Base-by-base conservation (phyloP, 495 filamentous ascomycete genomes). In the Penicillium flavigenum region DNA sequence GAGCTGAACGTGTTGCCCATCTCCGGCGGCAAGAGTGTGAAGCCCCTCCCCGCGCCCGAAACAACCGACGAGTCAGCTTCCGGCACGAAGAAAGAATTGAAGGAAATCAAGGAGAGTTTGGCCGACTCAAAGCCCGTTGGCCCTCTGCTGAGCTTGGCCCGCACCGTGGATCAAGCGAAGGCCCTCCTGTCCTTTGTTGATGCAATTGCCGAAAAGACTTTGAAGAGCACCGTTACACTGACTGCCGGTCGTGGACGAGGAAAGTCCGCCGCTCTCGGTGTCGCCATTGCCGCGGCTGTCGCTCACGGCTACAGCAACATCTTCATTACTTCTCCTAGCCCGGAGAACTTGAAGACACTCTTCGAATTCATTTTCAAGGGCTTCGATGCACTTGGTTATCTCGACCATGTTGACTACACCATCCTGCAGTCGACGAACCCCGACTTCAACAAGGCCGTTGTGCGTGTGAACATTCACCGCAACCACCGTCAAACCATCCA, bases 311-410 rank as follows among this genome's bases (percentile, higher is more conserved):
- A 99, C 68, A 96, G 90, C 76, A 99, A 99, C 69, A 95, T 99
- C 64, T 99, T 99, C 78, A 96, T 99, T 67, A 99, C 95, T 3
- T 99, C 95, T 22, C 95, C 95, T 16, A 96, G 90, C 60, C 95
- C 95, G 2, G 95, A 98, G 77, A 99, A 98, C 73, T 80, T 99
- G 76, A 98, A 98, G 75, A 98, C 95, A 0, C 77, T 98, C 20
- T 99, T 99, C 69, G 91, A 98, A 65, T 99, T 99, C 60, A 83
- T 98, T 1, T 99, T 99, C 81, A 97, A 96, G 70, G 95, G 91
- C 1, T 99, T 99, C 60, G 95, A 99, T 69, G 90, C 92, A 2
- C 79, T 99, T 19, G 85, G 86, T 32, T 98, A 98, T 66, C 81
- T 90, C 52, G 95, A 99, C 62, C 94, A 98, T 65, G 84, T 89